A percentile compares a stretch with the other conserved stretches of the same genome.
These are phyloP conservation scores for Phaeophleospora eucalypticola DNA, from an alignment of 2,329 filamentous ascomycete species.

Conservation along the genomic window DNA sequence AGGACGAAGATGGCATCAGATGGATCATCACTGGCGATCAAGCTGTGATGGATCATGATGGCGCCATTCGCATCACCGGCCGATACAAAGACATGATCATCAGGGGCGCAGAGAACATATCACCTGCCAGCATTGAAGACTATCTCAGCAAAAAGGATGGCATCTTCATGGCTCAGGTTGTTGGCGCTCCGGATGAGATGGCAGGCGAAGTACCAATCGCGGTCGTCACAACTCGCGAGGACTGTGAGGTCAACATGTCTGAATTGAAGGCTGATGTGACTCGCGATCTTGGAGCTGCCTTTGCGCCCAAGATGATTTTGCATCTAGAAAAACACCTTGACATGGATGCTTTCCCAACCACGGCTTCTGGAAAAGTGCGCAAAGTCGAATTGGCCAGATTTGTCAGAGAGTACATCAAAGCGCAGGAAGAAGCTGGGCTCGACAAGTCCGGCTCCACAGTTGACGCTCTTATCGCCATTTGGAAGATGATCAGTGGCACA, in stretches of 20 bases:
- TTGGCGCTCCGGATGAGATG: slow-evolving; percentile 43
- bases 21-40: slow-evolving; percentile 66
- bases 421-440: slow-evolving; percentile 22
- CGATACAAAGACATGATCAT: slow-evolving; percentile 37
- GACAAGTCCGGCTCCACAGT: slow-evolving; percentile 28
- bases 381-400: slow-evolving; percentile 37
- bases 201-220: slow-evolving; percentile 49
- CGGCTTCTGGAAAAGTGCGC: slow-evolving; percentile 45
- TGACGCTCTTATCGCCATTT: slow-evolving; percentile 29
- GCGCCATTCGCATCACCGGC: slow-evolving; percentile 36
- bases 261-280: slow-evolving; percentile 35
- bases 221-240: slow-evolving; percentile 38
- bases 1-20: slow-evolving; percentile 38
- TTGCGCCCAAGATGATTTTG: slow-evolving; percentile 41
- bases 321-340: slow-evolving; percentile 39
- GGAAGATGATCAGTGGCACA: slow-evolving; percentile 30
- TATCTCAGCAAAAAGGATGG: slow-evolving; percentile 36
- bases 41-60: slow-evolving; percentile 46
- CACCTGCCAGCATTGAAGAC: slow-evolving; percentile 34
- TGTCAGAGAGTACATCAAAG: slow-evolving; percentile 29
- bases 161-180: slow-evolving; percentile 37
- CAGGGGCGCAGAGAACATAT: slow-evolving; percentile 66
- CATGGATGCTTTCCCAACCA: slow-evolving; percentile 38
- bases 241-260: slow-evolving; percentile 29
- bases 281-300: slow-evolving; percentile 38